A percentile compares a stretch with the other conserved stretches of the same genome.
phyloP scores from a whole-genome alignment of 148 eudicot species.

The Rhododendron henanense region DNA sequence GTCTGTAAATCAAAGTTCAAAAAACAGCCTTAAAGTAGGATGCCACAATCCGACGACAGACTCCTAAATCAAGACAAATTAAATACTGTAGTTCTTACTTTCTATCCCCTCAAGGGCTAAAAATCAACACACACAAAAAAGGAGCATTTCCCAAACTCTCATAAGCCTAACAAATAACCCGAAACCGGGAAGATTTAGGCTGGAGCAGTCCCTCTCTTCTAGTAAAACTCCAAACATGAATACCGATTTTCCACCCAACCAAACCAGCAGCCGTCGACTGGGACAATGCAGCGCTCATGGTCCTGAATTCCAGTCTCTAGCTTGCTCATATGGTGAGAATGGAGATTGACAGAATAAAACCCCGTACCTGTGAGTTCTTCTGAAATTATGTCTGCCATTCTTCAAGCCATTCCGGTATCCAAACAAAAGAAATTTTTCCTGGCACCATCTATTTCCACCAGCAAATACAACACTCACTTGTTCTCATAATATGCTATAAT shows the following conservation, averaged over 20 bases:
- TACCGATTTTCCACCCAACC: not conserved
- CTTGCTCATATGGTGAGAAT: not conserved
- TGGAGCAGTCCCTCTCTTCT: not conserved
- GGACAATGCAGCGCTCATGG: not conserved
- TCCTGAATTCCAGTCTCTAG: constrained; percentile 7
- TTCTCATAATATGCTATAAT: not conserved
- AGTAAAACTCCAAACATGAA: not conserved
- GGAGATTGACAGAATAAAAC: not conserved
- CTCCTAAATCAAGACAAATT: not conserved
- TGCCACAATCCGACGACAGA: not conserved
- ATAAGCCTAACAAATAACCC: not conserved
- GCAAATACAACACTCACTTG: not conserved
- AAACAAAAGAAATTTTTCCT: not conserved
- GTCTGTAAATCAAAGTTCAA: not conserved
- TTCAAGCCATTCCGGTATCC: constrained; percentile 1
- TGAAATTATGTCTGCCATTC: not conserved
- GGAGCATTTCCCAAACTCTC: not conserved
- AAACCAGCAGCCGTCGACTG: not conserved
- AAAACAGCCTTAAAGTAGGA: not conserved
- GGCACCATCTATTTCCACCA: not conserved
- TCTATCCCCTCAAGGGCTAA: not conserved
- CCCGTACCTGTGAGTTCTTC: not conserved
- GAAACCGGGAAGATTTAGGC: not conserved
- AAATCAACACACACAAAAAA: not conserved
- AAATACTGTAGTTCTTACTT: not conserved